Conservation (phyloP, 2,329 filamentous ascomycete genomes). For the Sarocladium brachiariae region DNA sequence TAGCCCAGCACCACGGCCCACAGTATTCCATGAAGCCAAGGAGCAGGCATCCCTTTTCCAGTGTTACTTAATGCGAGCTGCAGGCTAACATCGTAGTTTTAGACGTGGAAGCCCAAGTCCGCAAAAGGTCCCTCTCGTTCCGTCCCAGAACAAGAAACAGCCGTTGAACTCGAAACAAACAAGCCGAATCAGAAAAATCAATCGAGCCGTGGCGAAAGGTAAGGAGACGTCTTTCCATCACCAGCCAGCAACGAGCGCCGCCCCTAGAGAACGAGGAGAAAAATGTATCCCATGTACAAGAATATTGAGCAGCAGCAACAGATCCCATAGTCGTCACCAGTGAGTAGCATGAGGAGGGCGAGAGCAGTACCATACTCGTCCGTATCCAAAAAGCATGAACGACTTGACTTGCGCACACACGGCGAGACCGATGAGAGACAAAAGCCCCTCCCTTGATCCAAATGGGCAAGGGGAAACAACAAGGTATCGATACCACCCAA, state of each 20-base stretch:
- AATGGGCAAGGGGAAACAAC: constrained; percentile 2
- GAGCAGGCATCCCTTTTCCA: not conserved
- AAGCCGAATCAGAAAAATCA: not conserved
- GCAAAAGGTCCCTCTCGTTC: not conserved
- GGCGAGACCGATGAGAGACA: not conserved
- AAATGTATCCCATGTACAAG: constrained; percentile 5
- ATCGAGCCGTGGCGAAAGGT: not conserved
- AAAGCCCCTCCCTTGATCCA: not conserved
- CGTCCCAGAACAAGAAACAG: not conserved
- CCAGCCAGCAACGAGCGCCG: not conserved
- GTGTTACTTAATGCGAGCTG: not conserved
- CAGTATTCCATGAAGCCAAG: not conserved
- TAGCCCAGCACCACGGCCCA: not conserved
- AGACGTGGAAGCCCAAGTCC: not conserved
- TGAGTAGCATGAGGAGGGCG: not conserved
- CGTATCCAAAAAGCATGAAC: not conserved
- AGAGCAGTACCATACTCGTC: not conserved
- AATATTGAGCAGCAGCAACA: not conserved
- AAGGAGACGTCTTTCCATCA: not conserved
- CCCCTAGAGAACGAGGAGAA: constrained; percentile 1
- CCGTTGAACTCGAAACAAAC: not conserved
- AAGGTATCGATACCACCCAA: constrained; percentile 11
- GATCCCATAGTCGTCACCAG: constrained; percentile 3
- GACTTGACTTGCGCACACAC: not conserved
- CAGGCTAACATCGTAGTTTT: not conserved